phyloP scores from a whole-genome alignment of 1,139 yeast species.

The Hyphopichia khmerensis region DNA sequence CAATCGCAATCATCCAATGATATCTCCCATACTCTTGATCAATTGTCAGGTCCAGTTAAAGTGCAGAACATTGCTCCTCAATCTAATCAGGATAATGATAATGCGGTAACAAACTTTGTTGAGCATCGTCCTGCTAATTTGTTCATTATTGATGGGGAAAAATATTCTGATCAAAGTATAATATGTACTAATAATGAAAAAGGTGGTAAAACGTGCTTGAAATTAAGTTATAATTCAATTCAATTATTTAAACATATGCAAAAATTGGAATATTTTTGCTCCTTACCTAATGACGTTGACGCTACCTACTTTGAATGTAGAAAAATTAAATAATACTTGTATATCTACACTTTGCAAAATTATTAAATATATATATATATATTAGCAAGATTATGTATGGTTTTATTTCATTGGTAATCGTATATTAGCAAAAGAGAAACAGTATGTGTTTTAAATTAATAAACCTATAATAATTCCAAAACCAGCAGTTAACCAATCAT shows the following conservation, averaged over 20 bases:
- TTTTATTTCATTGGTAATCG: too few species aligned
- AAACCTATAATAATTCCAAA: slow-evolving; percentile 22
- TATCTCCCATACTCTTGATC: slow-evolving; percentile 38
- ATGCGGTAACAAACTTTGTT: slow-evolving; percentile 20
- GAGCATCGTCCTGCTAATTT: slow-evolving; percentile 28
- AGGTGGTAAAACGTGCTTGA: slow-evolving; percentile 49
- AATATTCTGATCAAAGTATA: slow-evolving; percentile 35
- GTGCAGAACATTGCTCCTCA: slow-evolving; percentile 1
- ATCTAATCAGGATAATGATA: slow-evolving; percentile 7
- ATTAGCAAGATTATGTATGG: too few species aligned
- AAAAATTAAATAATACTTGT: slow-evolving; percentile 23
- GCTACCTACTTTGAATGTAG: slow-evolving; percentile 52
- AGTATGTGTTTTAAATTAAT: slow-evolving; percentile 14
- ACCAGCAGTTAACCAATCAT: slow-evolving; percentile 15
- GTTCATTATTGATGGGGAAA: slow-evolving; percentile 48
- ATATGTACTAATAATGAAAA: slow-evolving; percentile 40
- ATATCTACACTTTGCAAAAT: background rate
- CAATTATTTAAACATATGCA: slow-evolving; percentile 49
- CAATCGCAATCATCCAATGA: slow-evolving; percentile 13
- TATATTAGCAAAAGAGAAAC: too few species aligned
- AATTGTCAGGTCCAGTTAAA: slow-evolving; percentile 17
- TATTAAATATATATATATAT: too few species aligned
- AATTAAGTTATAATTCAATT: slow-evolving; percentile 35
- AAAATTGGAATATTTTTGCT: slow-evolving; percentile 42
- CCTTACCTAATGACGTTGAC: slow-evolving; percentile 46